Evolutionary conservation across 2,329 filamentous ascomycete species (phyloP).

Genomic region (Arthroderma sp.): DNA sequence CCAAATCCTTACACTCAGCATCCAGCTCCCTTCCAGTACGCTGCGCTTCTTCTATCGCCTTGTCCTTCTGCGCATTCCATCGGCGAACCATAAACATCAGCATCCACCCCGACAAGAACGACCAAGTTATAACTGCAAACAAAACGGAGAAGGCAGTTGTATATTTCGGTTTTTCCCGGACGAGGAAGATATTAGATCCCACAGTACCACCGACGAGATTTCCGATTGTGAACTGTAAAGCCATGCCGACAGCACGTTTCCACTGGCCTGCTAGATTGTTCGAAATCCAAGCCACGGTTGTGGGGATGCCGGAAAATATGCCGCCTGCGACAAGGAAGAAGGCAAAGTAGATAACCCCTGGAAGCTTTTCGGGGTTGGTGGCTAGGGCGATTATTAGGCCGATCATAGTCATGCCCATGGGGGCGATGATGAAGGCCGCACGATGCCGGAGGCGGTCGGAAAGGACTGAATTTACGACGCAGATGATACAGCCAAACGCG

Average conservation of each 20-base stretch:
- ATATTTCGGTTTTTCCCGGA: constrained; percentile 2
- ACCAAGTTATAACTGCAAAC: constrained; percentile 1
- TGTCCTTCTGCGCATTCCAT: constrained; percentile 2
- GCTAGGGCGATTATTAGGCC: constrained; percentile 27
- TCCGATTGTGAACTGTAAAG: constrained; percentile 44
- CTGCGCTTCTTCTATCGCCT: not conserved
- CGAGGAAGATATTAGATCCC: constrained; percentile 6
- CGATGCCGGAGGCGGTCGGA: constrained; percentile 22
- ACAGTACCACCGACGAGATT: constrained; percentile 23
- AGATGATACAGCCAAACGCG: constrained; percentile 9
- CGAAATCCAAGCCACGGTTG: constrained; percentile 37
- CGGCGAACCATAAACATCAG: not conserved
- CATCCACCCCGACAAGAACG: not conserved
- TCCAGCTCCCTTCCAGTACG: constrained; percentile 3
- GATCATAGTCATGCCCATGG: constrained; percentile 18
- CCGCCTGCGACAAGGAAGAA: constrained; percentile 27
- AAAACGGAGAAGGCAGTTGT: not conserved
- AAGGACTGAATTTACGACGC: constrained; percentile 18
- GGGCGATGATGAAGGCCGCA: constrained; percentile 21
- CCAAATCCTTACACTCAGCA: not conserved
- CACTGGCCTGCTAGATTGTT: constrained; percentile 40
- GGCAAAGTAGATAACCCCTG: constrained; percentile 24
- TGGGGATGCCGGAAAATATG: constrained; percentile 22
- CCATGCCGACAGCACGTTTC: constrained; percentile 43
- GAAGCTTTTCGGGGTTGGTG: constrained; percentile 8